These are phyloP conservation scores for Podospora tetraspora DNA, from an alignment of 495 filamentous ascomycete genomes.

Conservation along the genomic window DNA sequence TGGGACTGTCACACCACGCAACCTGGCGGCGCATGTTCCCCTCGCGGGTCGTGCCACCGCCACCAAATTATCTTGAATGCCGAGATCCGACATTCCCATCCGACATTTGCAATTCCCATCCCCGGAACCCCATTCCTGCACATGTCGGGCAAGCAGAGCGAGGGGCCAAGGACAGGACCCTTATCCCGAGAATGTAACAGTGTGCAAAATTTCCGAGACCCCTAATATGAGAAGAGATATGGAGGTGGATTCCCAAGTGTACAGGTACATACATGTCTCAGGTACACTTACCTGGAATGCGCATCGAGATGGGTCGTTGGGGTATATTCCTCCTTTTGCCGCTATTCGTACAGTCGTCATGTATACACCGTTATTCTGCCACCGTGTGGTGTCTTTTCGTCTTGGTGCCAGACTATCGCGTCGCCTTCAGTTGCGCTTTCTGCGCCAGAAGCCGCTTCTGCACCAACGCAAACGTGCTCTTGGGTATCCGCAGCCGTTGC, in stretches of 20 bases:
- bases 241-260: background rate
- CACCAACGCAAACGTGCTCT: slow-evolving; percentile 40
- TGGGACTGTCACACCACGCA: background rate
- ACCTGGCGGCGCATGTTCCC: background rate
- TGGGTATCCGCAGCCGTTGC: slow-evolving; percentile 48
- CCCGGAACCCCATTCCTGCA: background rate
- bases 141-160: background rate
- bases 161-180: background rate
- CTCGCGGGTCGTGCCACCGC: background rate
- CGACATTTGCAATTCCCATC: background rate
- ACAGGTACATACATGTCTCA: background rate
- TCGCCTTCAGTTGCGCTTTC: background rate
- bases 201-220: background rate
- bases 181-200: background rate
- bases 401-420: background rate
- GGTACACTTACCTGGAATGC: background rate
- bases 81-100: background rate
- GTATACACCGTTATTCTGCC: slow-evolving; percentile 2
- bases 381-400: background rate
- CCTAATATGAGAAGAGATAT: background rate
- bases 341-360: slow-evolving; percentile 8
- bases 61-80: background rate
- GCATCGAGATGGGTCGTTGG: background rate
- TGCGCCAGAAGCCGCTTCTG: slow-evolving; percentile 28
- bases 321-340: background rate